Evolutionary conservation across 2,329 filamentous ascomycete species (phyloP), one percentile per base, ranked within the genome.

Genomic region (Fusarium nanum): DNA sequence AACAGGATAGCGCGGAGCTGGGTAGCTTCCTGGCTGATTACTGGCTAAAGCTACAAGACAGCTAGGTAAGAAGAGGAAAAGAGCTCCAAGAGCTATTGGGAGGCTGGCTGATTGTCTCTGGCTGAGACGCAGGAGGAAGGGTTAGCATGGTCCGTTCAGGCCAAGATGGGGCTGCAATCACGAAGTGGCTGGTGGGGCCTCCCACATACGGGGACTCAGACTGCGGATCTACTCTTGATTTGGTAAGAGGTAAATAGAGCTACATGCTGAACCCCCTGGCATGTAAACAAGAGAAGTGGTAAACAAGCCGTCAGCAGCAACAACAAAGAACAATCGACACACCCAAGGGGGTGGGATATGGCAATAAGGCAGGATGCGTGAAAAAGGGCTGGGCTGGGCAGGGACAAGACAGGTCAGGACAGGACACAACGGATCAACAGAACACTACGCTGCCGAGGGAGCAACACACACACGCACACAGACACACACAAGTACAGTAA

Each of bases 281-380:
- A 67, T 40, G 72, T 75, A 75, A 74, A 75, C 72, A 74, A 47
- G 68, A 60, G 64, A 69, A 74, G 57, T 72, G 71, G 73, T 68
- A 60, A 60, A 60, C 56, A 71, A 60, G 56, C 37, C 56, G 45
- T 60, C 64, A 41, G 42, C 42, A 27, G 48, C 47, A 69, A 56
- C 60, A 63, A 48, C n/a, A 22, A 45, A n/a, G 56, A 41, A 37
- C 62, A 74, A 75, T 75, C 73, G 69, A 64, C 71, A 75, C 73
- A 50, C 73, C 73, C 73, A 32, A 27, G 40, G 68, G 68, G 56
- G 68, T 72, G 53, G 34, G 16, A 25, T 42, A 34, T 30, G 41
- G 48, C 55, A 40, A 46, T 46, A 71, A 68, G 66, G 53, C 28
- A 56, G 46, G 30, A 47, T 64, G 30, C 44, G 37, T 49, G 61